phyloP scores from a whole-genome alignment of 2,329 filamentous ascomycete genomes.

The Hypomyces perniciosus region DNA sequence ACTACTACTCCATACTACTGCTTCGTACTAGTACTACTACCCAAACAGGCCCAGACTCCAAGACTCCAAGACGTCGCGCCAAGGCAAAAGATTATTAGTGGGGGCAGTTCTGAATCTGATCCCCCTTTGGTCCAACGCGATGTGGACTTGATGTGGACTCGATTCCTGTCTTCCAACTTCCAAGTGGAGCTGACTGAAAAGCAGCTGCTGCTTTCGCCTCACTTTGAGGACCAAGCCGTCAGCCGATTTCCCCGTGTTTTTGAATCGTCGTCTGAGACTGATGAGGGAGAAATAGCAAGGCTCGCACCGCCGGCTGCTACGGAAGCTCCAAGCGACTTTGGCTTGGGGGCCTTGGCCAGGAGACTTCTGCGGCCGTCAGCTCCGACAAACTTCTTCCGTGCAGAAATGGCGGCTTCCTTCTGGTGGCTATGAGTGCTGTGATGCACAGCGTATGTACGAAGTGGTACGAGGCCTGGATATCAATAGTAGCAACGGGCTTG shows the following conservation, averaged over 20 bases:
- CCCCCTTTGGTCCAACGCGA: neutral
- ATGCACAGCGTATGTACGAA: too few relatives aligned
- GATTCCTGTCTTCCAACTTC: constrained; percentile 7
- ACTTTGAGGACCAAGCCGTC: constrained; percentile 4
- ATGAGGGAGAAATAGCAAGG: constrained; percentile 1
- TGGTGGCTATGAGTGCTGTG: neutral
- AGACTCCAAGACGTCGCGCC: constrained; percentile 7
- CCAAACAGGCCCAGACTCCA: neutral
- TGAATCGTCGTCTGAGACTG: constrained; percentile 2
- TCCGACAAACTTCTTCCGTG: constrained; percentile 1
- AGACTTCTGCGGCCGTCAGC: constrained; percentile 3
- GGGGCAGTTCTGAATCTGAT: constrained; percentile 5
- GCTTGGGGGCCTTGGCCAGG: neutral
- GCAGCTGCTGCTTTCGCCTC: constrained; percentile 4
- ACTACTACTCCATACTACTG: too few relatives aligned
- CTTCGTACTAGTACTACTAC: neutral
- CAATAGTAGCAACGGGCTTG: neutral
- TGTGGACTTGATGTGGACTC: neutral
- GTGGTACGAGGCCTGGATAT: too few relatives aligned
- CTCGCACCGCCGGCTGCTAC: constrained; percentile 3
- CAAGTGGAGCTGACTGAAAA: neutral
- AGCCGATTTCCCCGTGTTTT: constrained; percentile 2
- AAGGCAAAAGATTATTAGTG: neutral
- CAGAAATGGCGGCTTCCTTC: neutral
- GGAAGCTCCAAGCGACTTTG: constrained; percentile 1